These are phyloP conservation scores for Emericellopsis cladophorae DNA, from an alignment of 2,329 filamentous ascomycete species.

Conservation along the genomic window DNA sequence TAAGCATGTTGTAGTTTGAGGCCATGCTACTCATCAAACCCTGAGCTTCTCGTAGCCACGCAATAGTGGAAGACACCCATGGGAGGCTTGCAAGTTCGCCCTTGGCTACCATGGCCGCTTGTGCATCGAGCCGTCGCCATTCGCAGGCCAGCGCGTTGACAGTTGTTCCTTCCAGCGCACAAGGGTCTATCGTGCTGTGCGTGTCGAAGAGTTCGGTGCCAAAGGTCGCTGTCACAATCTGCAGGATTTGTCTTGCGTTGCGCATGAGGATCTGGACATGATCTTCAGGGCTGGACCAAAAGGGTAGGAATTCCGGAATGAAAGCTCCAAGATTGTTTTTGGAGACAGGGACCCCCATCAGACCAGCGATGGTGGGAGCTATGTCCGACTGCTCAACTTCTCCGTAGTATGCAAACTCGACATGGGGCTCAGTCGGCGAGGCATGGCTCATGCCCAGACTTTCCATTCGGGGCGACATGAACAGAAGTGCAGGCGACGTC, in stretches of 20 bases:
- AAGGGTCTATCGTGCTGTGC: constrained; percentile 19
- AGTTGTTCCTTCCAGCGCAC: constrained; percentile 19
- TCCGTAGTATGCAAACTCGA: constrained; percentile 74
- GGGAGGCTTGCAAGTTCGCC: constrained; percentile 16
- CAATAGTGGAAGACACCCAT: constrained; percentile 30
- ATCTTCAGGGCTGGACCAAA: constrained; percentile 50
- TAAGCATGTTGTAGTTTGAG: constrained; percentile 74
- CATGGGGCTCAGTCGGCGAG: constrained; percentile 44
- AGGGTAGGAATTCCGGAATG: constrained; percentile 62
- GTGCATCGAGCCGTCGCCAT: constrained; percentile 35
- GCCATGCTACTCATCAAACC: constrained; percentile 76
- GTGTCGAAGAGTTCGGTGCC: constrained; percentile 29
- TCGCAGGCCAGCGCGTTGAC: constrained; percentile 54
- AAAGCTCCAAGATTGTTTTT: constrained; percentile 84
- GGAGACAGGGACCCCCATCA: constrained; percentile 79
- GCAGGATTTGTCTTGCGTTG: constrained; percentile 72
- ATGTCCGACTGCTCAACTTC: constrained; percentile 90
- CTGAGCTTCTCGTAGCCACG: constrained; percentile 63
- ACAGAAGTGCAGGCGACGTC: constrained; percentile 84
- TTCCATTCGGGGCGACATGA: constrained; percentile 74
- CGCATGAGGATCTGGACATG: constrained; percentile 56
- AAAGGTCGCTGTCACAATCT: constrained; percentile 65
- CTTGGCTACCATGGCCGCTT: constrained; percentile 10
- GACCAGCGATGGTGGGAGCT: constrained; percentile 73
- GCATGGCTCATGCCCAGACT: constrained; percentile 28